Evolutionary conservation across 176 grass and related monocot genomes (phyloP).

Genomic region (Phoenix roebelenii): DNA sequence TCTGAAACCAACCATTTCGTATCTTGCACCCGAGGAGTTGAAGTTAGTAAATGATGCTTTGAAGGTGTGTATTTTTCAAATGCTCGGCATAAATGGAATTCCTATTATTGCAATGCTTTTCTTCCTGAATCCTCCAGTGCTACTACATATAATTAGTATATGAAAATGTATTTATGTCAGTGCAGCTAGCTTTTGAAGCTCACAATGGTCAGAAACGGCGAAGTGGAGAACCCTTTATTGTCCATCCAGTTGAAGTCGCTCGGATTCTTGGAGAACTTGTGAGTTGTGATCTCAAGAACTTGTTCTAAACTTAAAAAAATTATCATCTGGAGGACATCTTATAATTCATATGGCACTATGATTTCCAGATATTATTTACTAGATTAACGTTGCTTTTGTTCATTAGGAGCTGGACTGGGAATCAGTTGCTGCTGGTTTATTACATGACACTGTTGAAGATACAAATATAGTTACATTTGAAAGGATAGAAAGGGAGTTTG

Average conservation of each 20-base stretch:
- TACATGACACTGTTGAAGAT: constrained; percentile 99
- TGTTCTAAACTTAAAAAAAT: no score
- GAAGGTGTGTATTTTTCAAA: constrained; percentile 29
- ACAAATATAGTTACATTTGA: constrained; percentile 90
- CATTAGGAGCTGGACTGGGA: constrained; percentile 97
- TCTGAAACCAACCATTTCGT: constrained; percentile 79
- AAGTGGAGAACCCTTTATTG: constrained; percentile 97
- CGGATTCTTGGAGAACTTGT: constrained; percentile 95
- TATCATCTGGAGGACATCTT: no score
- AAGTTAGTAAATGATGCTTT: constrained; percentile 75
- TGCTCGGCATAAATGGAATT: no score
- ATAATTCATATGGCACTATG: no score
- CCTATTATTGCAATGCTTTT: no score
- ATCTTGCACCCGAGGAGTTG: constrained; percentile 76
- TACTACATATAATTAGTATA: no score
- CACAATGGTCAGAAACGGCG: constrained; percentile 90
- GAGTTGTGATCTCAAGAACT: constrained; percentile 17
- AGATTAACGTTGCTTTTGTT: constrained; percentile 16
- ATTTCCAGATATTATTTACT: no score
- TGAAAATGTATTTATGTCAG: neutral
- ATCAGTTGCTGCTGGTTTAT: constrained; percentile 92
- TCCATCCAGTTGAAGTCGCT: constrained; percentile 99
- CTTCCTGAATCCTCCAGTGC: no score
- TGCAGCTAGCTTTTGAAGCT: constrained; percentile 94
- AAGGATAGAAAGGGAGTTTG: constrained; percentile 91